Conservation (phyloP, 192 early-diverging fungal genomes). For the Kickxella alabastrina region DNA sequence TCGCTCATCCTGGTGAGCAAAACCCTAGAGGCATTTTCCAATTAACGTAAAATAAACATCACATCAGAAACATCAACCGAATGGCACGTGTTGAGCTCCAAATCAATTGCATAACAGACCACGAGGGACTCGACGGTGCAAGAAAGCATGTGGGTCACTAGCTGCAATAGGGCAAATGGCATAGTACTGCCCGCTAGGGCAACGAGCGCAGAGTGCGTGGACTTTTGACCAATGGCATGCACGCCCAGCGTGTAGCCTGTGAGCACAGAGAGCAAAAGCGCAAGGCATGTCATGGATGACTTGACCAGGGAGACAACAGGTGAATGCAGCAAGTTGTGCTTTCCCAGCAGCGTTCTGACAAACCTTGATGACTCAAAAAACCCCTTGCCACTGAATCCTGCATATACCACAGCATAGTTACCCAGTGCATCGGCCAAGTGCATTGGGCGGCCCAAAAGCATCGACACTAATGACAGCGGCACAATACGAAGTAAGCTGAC, state of each 20-base stretch:
- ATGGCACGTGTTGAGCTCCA: slow-evolving; percentile 44
- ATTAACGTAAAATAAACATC: slow-evolving; percentile 9
- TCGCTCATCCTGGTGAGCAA: slow-evolving; percentile 42
- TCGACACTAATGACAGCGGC: slow-evolving; percentile 27
- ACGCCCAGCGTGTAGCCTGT: slow-evolving; percentile 37
- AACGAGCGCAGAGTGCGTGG: slow-evolving; percentile 23
- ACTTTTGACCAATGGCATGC: slow-evolving; percentile 14
- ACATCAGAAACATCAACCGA: slow-evolving; percentile 41
- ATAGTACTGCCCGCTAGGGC: slow-evolving; percentile 34
- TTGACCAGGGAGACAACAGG: slow-evolving; percentile 43
- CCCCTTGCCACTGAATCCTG: slow-evolving; percentile 38
- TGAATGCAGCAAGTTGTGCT: slow-evolving; percentile 41
- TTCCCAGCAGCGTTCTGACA: slow-evolving; percentile 21
- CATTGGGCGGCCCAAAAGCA: slow-evolving; percentile 26
- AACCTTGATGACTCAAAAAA: slow-evolving; percentile 35
- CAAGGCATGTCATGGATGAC: slow-evolving; percentile 45
- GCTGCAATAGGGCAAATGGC: slow-evolving; percentile 40
- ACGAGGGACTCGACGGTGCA: slow-evolving; percentile 47
- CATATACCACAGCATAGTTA: slow-evolving; percentile 40
- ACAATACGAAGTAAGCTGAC: slow-evolving; percentile 29
- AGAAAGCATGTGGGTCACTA: slow-evolving; percentile 39
- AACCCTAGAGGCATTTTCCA: slow-evolving; percentile 26
- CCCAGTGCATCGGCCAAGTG: slow-evolving; percentile 33
- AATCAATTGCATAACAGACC: slow-evolving; percentile 45
- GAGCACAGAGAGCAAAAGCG: slow-evolving; percentile 33